Evolutionary conservation across 129 eudicot genomes (phyloP).

Genomic region (Mikania micrantha): DNA sequence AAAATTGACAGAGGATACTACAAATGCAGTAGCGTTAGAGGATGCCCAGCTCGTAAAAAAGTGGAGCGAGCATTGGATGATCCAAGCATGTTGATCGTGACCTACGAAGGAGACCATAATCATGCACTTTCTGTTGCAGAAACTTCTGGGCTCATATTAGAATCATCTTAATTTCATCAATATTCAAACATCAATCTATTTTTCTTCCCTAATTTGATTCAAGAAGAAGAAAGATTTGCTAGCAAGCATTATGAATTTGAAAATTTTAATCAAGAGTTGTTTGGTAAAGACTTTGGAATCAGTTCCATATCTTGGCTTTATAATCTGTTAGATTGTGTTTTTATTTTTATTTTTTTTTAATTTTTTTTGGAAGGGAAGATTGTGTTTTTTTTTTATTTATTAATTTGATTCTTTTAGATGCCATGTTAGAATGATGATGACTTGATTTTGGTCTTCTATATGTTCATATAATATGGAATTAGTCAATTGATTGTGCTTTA

Average conservation of each 20-base stretch:
- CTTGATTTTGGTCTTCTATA: background rate
- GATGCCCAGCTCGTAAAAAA: slow-evolving; percentile 92
- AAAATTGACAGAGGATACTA: slow-evolving; percentile 63
- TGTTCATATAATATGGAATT: background rate
- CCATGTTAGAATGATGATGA: background rate
- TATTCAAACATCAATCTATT: background rate
- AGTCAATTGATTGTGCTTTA: slow-evolving; percentile 31
- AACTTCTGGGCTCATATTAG: slow-evolving; percentile 54
- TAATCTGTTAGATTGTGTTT: slow-evolving; percentile 19
- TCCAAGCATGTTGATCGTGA: slow-evolving; percentile 74
- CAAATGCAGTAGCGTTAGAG: slow-evolving; percentile 92
- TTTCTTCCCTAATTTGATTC: background rate
- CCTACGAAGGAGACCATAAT: slow-evolving; percentile 92
- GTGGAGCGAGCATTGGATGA: slow-evolving; percentile 90
- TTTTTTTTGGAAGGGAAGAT: no score
- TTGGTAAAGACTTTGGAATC: slow-evolving; percentile 27
- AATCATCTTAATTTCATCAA: slow-evolving; percentile 52
- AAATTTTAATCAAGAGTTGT: slow-evolving; percentile 3
- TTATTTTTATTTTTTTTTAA: slow-evolving; percentile 8
- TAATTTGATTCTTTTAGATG: slow-evolving; percentile 1
- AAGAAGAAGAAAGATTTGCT: background rate
- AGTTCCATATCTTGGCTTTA: slow-evolving; percentile 22
- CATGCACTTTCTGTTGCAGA: slow-evolving; percentile 60
- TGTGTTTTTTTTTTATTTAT: slow-evolving; percentile 16
- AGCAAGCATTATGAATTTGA: background rate